These are phyloP conservation scores for Halenospora varia DNA, from an alignment of 495 filamentous ascomycete genomes.

Conservation along the genomic window DNA sequence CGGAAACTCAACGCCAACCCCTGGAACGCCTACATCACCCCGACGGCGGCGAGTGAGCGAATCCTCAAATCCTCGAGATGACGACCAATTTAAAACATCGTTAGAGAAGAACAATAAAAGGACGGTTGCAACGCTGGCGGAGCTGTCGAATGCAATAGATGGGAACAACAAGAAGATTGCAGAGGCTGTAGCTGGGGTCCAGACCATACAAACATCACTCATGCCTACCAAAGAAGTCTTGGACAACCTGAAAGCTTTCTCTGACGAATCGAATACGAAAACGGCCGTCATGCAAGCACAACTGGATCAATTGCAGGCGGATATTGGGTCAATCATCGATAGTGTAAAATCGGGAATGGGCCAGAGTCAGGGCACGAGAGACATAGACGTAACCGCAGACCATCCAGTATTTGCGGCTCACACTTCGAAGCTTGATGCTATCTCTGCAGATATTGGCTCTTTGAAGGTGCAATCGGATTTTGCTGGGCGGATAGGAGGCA, in stretches of 20 bases:
- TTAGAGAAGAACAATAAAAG: conserved; percentile 16
- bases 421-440: conserved; percentile 19
- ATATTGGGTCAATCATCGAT: conserved; percentile 16
- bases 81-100: conserved; percentile 10
- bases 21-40: not conserved
- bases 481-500: conserved; percentile 1
- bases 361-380: conserved; percentile 12
- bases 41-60: not conserved
- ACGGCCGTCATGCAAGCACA: conserved; percentile 21
- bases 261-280: conserved; percentile 18
- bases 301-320: conserved; percentile 22
- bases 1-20: not conserved
- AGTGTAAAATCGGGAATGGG: conserved; percentile 13
- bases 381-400: conserved; percentile 5
- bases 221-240: conserved; percentile 9
- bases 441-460: conserved; percentile 13
- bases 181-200: conserved; percentile 13
- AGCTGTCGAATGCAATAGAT: conserved; percentile 20
- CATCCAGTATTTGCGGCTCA: conserved; percentile 14
- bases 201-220: conserved; percentile 7
- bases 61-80: not conserved
- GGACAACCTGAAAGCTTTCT: conserved; percentile 8
- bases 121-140: conserved; percentile 11
- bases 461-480: conserved; percentile 16
- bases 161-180: conserved; percentile 16